A percentile compares a stretch with the other conserved stretches of the same genome.
Conservation (phyloP, 1,284 basidiomycete species). For the Amylostereum areolatum region DNA sequence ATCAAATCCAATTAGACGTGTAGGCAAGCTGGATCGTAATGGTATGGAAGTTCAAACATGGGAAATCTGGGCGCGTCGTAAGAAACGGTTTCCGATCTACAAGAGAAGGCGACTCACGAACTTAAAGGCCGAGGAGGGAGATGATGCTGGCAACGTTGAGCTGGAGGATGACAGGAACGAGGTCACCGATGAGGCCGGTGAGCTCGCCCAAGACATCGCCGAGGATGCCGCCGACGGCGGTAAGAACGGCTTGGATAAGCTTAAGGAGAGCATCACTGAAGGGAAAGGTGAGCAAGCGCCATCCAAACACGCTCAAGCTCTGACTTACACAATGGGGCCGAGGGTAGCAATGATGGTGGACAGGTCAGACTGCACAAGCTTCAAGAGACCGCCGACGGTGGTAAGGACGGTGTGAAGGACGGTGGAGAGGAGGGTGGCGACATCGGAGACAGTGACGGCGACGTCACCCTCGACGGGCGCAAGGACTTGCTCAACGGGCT, state of each 20-base stretch:
- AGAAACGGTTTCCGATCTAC: too few relatives aligned
- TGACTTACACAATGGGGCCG: background rate
- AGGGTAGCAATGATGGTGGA: background rate
- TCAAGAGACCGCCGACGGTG: background rate
- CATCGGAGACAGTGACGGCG: background rate
- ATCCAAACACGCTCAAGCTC: background rate
- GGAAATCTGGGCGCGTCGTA: too few relatives aligned
- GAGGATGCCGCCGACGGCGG: background rate
- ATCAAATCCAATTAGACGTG: too few relatives aligned
- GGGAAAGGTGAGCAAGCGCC: background rate
- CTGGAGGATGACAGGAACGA: slow-evolving; percentile 3
- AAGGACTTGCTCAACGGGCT: slow-evolving; percentile 1
- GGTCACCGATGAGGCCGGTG: background rate
- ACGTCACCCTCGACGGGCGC: background rate
- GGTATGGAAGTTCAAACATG: too few relatives aligned
- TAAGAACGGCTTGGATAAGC: background rate
- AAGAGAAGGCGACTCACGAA: too few relatives aligned
- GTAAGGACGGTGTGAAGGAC: slow-evolving; percentile 1
- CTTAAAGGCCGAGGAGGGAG: slow-evolving; percentile 6
- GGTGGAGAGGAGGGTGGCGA: background rate
- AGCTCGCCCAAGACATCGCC: background rate
- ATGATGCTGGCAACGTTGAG: slow-evolving; percentile 4
- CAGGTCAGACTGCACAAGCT: background rate
- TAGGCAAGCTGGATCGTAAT: too few relatives aligned
- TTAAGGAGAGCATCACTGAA: background rate